Conservation (phyloP, 208 protist genomes). For the Herpetomonas samuelpessoai region DNA sequence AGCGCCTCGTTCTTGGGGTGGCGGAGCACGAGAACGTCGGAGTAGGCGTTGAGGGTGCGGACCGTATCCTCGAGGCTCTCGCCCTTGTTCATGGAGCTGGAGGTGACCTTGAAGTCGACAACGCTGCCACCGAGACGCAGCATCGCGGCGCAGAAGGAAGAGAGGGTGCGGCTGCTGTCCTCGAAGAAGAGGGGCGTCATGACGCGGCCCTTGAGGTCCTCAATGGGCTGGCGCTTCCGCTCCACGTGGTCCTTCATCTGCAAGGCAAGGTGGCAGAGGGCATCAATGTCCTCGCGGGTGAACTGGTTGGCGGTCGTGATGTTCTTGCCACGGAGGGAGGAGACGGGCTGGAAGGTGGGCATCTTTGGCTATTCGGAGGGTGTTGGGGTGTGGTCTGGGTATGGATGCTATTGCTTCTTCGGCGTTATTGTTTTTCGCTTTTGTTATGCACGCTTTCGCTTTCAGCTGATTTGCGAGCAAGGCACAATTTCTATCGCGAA, state of each 20-base stretch:
- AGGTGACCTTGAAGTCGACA: constrained; percentile 77
- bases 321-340: constrained; percentile 62
- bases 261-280: constrained; percentile 55
- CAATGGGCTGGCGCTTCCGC: constrained; percentile 38
- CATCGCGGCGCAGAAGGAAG: constrained; percentile 84
- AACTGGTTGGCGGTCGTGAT: constrained; percentile 70
- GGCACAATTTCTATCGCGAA: no score
- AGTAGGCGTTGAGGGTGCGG: constrained; percentile 86
- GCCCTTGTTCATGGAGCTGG: constrained; percentile 82
- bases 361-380: no score
- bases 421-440: no score
- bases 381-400: no score
- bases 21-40: constrained; percentile 95
- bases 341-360: constrained; percentile 39
- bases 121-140: constrained; percentile 76
- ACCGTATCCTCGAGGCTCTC: constrained; percentile 85
- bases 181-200: constrained; percentile 90
- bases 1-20: constrained; percentile 92
- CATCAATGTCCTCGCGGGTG: constrained; percentile 60
- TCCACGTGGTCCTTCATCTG: constrained; percentile 43
- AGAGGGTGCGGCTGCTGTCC: constrained; percentile 75
- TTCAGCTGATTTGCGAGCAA: no score
- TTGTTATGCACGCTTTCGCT: no score
- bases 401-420: no score
- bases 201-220: constrained; percentile 59